Evolutionary conservation across 179 eudicot species (phyloP), one percentile per base, ranked within the genome.

Genomic region (Amaranthus tricolor): DNA sequence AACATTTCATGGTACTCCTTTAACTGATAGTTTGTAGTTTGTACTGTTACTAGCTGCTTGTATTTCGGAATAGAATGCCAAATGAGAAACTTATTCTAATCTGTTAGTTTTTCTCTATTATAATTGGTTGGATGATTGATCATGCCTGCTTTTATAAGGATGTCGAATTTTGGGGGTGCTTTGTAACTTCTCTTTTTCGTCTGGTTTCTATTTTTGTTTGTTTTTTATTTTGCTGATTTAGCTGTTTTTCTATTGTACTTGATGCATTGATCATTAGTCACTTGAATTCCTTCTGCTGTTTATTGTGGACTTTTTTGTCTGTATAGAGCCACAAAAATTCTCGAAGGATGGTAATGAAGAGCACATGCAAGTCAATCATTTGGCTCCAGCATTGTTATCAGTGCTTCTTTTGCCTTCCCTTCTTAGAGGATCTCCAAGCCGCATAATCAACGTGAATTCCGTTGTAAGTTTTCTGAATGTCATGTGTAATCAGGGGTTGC

Each of bases 361-460:
- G 74, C 98, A 94, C 82, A 83, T 92, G 94, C 98, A 94, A 92
- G 98, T 92, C 77, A 94, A 94, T 80, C 98, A 94, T 83, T 84
- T 94, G 48, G 93, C 98, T 64, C 96, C 98, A 53, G 98, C 98
- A 73, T 76, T 94, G 81, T 88, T 94, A 44, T 88, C 93, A 10
- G 43, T 94, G 75, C 80, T 94, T 80, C 93, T 94, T 77, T 84
- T 94, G 85, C 98, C 98, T 15, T 94, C 98, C 55, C 88, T 94
- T 47, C 78, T 90, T 20, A 89, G 89, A 89, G 97, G 96, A 68
- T 89, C 98, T 56, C 96, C 97, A 50, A 92, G 97, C 74, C 91
- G 98, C 55, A 92, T 94, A 78, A 63, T 94, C 71, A 94, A 94
- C 78, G 89, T 94, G 82, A 94, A 92, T 78, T 94, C 98, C 58